Base-by-base conservation (phyloP, 2,329 filamentous ascomycete genomes). In the Teratosphaeriaceae sp. region DNA sequence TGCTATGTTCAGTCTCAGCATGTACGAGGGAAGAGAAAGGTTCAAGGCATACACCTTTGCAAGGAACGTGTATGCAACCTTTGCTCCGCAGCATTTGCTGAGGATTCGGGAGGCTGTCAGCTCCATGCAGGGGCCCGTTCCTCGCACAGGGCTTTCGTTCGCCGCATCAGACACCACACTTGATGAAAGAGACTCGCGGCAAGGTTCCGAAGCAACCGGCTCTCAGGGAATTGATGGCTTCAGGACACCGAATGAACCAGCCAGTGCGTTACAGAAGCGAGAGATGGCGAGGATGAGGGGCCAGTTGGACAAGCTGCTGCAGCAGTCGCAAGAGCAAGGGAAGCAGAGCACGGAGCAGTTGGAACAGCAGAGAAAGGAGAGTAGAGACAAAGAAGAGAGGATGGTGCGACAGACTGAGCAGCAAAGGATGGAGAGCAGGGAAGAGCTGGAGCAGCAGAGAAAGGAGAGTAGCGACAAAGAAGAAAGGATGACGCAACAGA, bases 41-140 rank as follows among this genome's bases (percentile, higher is more conserved):
- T 40, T 16, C 38, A 29, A 31, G 24, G 24, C 38, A 18, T 40
- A 40, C n/a, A 40, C 20, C 15, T 31, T 40, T 26, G 19, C 22
- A 9, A 27, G 20, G 5, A 29, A 40, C 13, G 22, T 40, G n/a
- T 40, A 40, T n/a, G 38, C 29, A 11, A 16, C 29, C 5, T 40
- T 40, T 20, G 38, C 24, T 9, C 5, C 7, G 6, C 12, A 24
- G 5, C 36, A 40, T 31, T 16, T 40, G 5, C 5, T 8, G 19
- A 13, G 38, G 26, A 40, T 31, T 29, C 38, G 24, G 13, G 24
- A 40, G 22, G 24, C 38, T 20, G 38, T 40, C 7, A 11, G 18
- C 5, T 20, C 24, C 15, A 30, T 18, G 24, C 15, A 21, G 5
- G 26, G 11, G 18, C 24, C 38, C 12, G 26, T 23, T 15, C 15